Evolutionary conservation across 2,329 filamentous ascomycete species (phyloP).

Genomic region (Xylariaceae sp.): DNA sequence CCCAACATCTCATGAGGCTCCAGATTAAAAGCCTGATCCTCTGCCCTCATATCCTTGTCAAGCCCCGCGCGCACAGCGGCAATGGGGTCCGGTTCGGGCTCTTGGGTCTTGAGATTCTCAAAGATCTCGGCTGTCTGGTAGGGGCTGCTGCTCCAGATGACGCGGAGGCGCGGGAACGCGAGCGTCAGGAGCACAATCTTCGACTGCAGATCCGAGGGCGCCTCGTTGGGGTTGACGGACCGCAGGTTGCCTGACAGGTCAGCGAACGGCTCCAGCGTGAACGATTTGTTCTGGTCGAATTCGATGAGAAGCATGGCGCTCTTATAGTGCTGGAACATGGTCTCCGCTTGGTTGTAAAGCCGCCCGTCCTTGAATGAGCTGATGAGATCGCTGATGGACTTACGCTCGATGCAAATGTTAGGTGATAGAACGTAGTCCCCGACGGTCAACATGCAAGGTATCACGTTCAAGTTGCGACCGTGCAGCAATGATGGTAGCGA

Average conservation of each 20-base stretch:
- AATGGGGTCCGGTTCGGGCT: constrained; percentile 88
- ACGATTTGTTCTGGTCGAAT: constrained; percentile 96
- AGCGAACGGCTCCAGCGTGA: constrained; percentile 85
- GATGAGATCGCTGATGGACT: constrained; percentile 90
- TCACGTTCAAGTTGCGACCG: constrained; percentile 83
- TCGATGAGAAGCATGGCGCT: constrained; percentile 92
- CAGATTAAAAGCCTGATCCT: constrained; percentile 78
- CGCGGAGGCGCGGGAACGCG: constrained; percentile 85
- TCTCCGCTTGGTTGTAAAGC: constrained; percentile 88
- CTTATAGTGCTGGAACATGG: constrained; percentile 94
- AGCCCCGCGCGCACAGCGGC: constrained; percentile 84
- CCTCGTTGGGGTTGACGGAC: constrained; percentile 65
- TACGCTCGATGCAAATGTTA: constrained; percentile 90
- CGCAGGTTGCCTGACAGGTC: constrained; percentile 68
- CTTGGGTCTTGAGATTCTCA: constrained; percentile 86
- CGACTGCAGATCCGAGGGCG: constrained; percentile 80
- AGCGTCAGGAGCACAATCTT: constrained; percentile 92
- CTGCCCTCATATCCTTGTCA: constrained; percentile 65
- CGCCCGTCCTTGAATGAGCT: constrained; percentile 90
- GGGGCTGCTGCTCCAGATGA: constrained; percentile 92
- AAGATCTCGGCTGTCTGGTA: constrained; percentile 99
- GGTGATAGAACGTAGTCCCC: constrained; percentile 95
- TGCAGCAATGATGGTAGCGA: constrained; percentile 90
- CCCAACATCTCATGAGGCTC: constrained; percentile 91
- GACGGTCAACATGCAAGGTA: constrained; percentile 95